Conservation (phyloP, 768 basidiomycete species). For the Pleurotus tuber-regium region DNA sequence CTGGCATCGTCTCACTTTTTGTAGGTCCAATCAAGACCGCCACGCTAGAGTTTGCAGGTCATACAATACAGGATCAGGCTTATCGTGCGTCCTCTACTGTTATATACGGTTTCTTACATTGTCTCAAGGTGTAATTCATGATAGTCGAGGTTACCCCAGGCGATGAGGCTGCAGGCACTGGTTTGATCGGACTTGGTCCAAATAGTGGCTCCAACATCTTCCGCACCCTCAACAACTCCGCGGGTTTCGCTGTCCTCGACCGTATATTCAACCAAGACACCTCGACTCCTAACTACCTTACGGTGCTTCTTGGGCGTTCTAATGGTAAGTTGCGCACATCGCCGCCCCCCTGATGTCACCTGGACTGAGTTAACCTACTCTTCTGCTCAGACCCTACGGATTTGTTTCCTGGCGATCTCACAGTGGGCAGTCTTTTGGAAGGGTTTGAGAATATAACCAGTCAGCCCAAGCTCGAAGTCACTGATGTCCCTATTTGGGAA, state of each 20-base stretch:
- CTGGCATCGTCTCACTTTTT: no score
- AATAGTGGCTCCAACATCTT: conserved; percentile 17
- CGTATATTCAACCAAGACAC: conserved; percentile 22
- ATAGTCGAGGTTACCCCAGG: conserved; percentile 13
- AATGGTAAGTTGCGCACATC: neutral
- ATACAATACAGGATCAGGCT: conserved; percentile 17
- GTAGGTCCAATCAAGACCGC: conserved; percentile 18
- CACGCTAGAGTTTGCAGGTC: conserved; percentile 17
- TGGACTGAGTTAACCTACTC: no score
- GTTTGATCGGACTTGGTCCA: conserved; percentile 23
- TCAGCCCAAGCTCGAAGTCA: conserved; percentile 18
- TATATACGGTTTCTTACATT: neutral
- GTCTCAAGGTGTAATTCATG: no score
- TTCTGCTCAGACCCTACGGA: conserved; percentile 1
- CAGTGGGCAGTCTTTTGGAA: conserved; percentile 17
- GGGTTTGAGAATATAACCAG: conserved; percentile 17
- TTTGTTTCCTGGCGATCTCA: conserved; percentile 17
- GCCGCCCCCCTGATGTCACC: no score
- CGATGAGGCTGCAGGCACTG: conserved; percentile 9
- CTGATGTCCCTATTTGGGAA: conserved; percentile 12
- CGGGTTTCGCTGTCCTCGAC: conserved; percentile 19
- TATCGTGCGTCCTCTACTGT: conserved; percentile 13
- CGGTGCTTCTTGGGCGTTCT: conserved; percentile 16
- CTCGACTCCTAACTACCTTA: conserved; percentile 20
- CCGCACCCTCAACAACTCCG: neutral